Conservation (phyloP, 1,139 yeast species). For the Yamadazyma diddensiae region DNA sequence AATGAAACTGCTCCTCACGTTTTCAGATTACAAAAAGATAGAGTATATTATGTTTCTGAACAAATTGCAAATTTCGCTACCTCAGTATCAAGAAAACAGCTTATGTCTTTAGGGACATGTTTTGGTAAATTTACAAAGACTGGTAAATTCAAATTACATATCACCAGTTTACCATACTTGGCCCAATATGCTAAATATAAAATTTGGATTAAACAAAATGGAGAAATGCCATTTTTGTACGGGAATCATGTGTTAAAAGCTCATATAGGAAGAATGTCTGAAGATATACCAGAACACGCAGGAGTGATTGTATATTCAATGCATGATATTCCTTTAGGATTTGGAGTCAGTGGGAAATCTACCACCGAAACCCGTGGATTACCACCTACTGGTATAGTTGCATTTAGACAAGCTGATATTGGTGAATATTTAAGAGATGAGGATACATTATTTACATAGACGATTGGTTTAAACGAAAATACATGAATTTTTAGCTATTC, state of each 20-base stretch:
- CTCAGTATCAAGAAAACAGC: constrained; percentile 79
- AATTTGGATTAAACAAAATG: constrained; percentile 94
- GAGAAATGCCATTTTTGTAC: constrained; percentile 97
- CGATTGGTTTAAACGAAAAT: constrained; percentile 1
- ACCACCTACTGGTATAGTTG: constrained; percentile 92
- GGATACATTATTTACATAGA: constrained; percentile 84
- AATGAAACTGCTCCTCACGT: constrained; percentile 91
- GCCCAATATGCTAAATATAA: constrained; percentile 90
- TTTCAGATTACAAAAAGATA: constrained; percentile 90
- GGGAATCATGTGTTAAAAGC: constrained; percentile 98
- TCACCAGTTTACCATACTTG: constrained; percentile 81
- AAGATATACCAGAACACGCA: constrained; percentile 96
- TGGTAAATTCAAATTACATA: constrained; percentile 91
- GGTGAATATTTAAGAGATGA: constrained; percentile 98
- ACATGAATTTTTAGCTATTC: neutral
- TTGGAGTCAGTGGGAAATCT: constrained; percentile 91
- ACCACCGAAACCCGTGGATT: constrained; percentile 85
- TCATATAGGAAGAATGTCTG: constrained; percentile 94
- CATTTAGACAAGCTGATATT: constrained; percentile 95
- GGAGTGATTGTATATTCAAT: constrained; percentile 90
- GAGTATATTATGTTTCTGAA: constrained; percentile 91
- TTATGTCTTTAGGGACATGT: constrained; percentile 92
- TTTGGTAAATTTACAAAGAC: constrained; percentile 97
- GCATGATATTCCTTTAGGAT: constrained; percentile 92
- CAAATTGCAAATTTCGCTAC: constrained; percentile 84